A percentile compares a stretch with the other conserved stretches of the same genome.
phyloP scores from a whole-genome alignment of 805 yeast genomes.

The Tetrapisispora nanseiensis region DNA sequence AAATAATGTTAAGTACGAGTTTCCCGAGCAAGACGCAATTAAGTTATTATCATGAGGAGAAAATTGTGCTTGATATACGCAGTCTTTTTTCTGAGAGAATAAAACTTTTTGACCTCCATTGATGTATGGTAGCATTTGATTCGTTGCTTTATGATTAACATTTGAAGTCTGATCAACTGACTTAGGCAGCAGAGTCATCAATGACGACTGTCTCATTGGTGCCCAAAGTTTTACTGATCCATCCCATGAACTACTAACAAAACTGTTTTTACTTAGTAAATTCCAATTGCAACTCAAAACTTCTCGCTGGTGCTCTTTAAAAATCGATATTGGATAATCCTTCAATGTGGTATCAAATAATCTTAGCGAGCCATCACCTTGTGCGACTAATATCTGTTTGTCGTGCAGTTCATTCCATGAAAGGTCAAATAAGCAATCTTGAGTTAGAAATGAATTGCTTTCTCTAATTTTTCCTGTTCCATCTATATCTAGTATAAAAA shows the following conservation, averaged over 20 bases:
- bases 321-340: slow-evolving; percentile 63
- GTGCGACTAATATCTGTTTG: slow-evolving; percentile 70
- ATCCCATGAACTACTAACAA: slow-evolving; percentile 86
- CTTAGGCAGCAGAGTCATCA: slow-evolving; percentile 42
- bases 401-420: slow-evolving; percentile 90
- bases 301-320: slow-evolving; percentile 69
- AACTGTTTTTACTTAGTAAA: slow-evolving; percentile 51
- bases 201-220: slow-evolving; percentile 46
- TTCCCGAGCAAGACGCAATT: slow-evolving; percentile 59
- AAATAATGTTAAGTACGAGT: slow-evolving; percentile 71
- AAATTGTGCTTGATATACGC: slow-evolving; percentile 71
- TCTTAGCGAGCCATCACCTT: slow-evolving; percentile 85
- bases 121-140: slow-evolving; percentile 11
- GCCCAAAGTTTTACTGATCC: slow-evolving; percentile 77
- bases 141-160: slow-evolving; percentile 8
- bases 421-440: slow-evolving; percentile 81
- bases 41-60: slow-evolving; percentile 77
- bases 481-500: slow-evolving; percentile 59
- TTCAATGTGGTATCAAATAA: slow-evolving; percentile 56
- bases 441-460: slow-evolving; percentile 67
- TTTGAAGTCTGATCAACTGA: slow-evolving; percentile 22
- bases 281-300: slow-evolving; percentile 71
- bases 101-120: slow-evolving; percentile 29
- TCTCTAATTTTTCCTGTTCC: slow-evolving; percentile 51
- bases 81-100: slow-evolving; percentile 35